phyloP scores from a whole-genome alignment of 768 basidiomycete species.

The Tulasnella sp. region DNA sequence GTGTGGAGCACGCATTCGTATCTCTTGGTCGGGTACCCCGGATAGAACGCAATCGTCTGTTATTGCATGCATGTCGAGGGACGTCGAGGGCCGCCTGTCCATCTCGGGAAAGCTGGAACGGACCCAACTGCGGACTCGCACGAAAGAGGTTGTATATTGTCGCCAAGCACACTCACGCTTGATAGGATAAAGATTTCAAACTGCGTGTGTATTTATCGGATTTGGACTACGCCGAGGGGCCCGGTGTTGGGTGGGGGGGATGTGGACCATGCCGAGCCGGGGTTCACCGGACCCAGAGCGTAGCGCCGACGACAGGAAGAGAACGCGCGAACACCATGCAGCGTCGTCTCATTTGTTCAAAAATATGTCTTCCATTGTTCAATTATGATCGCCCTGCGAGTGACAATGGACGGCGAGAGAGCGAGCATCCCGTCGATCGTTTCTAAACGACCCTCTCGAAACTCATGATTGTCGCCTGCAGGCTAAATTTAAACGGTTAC shows the following conservation, averaged over 20 bases:
- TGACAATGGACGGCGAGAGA: too few relatives aligned
- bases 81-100: too few relatives aligned
- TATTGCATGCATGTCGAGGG: too few relatives aligned
- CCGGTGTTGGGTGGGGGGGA: too few relatives aligned
- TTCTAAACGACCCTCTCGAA: too few relatives aligned
- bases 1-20: too few relatives aligned
- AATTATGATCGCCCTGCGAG: not conserved
- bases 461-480: not conserved
- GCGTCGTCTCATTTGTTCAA: not conserved
- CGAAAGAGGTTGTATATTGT: not conserved
- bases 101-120: too few relatives aligned
- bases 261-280: too few relatives aligned
- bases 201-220: not conserved
- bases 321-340: not conserved
- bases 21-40: too few relatives aligned
- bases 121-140: not conserved
- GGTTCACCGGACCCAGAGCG: not conserved
- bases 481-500: not conserved
- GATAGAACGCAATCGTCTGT: too few relatives aligned
- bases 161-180: not conserved
- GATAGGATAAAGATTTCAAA: not conserved
- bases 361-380: not conserved
- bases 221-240: not conserved
- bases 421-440: too few relatives aligned
- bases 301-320: not conserved